These are phyloP conservation scores for Strigomonas culicis DNA, from an alignment of 208 protist species.

Conservation along the genomic window DNA sequence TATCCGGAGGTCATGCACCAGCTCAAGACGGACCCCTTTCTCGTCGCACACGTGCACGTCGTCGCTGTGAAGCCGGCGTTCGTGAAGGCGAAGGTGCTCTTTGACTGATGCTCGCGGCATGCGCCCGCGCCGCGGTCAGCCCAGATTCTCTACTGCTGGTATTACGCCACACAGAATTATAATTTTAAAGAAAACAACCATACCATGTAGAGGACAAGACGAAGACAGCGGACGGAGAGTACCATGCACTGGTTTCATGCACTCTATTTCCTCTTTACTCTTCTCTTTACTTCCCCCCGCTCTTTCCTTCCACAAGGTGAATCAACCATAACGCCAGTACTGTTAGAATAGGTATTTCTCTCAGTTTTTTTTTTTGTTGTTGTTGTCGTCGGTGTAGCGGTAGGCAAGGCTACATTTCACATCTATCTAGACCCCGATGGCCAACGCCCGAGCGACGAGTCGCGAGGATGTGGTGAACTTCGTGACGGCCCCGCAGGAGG, in stretches of 20 bases:
- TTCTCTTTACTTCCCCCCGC: neutral
- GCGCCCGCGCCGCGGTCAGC: too few species aligned
- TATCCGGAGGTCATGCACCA: conserved; percentile 30
- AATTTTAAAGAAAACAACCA: neutral
- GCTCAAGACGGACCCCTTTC: conserved; percentile 32
- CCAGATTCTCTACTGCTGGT: too few species aligned
- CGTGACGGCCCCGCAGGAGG: conserved; percentile 26
- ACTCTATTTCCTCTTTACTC: neutral
- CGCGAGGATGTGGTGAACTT: conserved; percentile 9
- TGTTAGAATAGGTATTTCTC: neutral
- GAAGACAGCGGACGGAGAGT: too few species aligned
- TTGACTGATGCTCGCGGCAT: too few species aligned
- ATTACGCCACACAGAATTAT: too few species aligned
- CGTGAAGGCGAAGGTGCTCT: neutral
- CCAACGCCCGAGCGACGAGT: too few species aligned
- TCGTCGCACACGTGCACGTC: conserved; percentile 22
- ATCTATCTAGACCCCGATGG: too few species aligned
- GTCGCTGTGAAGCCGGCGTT: conserved; percentile 22
- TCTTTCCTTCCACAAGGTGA: too few species aligned
- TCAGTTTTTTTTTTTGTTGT: conserved; percentile 1
- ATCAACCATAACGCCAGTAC: too few species aligned
- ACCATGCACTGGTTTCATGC: neutral
- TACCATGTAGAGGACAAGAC: neutral
- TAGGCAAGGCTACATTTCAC: too few species aligned
- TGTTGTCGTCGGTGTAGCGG: neutral